Evolutionary conservation across 2,329 filamentous ascomycete genomes (phyloP).

Genomic region (Torrubiellomyces zombiae): DNA sequence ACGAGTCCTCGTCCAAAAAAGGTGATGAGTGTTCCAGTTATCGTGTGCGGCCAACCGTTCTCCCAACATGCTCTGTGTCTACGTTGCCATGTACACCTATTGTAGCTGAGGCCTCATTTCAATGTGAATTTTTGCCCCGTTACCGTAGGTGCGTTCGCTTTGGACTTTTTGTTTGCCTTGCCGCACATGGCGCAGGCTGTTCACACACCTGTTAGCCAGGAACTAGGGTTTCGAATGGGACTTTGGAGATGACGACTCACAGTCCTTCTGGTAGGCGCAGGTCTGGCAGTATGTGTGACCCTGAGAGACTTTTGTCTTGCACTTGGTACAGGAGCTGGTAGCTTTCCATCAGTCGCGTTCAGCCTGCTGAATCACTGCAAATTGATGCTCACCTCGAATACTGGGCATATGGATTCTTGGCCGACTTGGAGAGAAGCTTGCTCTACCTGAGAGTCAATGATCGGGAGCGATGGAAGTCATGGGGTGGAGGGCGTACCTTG

Average conservation of each 20-base stretch:
- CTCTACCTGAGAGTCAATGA: constrained; percentile 23
- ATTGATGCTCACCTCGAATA: constrained; percentile 26
- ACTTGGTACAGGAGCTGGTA: constrained; percentile 37
- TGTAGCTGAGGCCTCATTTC: constrained; percentile 24
- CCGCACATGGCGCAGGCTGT: constrained; percentile 49
- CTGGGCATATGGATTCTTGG: constrained; percentile 49
- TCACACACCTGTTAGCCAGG: too few species aligned
- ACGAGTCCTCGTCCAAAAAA: too few species aligned
- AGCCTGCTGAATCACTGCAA: not conserved
- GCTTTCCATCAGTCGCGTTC: too few species aligned
- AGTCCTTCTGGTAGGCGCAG: constrained; percentile 45
- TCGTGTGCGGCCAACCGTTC: too few species aligned
- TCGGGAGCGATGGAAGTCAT: not conserved
- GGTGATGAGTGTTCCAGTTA: too few species aligned
- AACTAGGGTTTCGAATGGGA: too few species aligned
- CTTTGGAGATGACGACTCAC: too few species aligned
- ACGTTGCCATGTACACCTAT: not conserved
- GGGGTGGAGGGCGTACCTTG: constrained; percentile 26
- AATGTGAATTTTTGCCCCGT: constrained; percentile 45
- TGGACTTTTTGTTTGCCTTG: constrained; percentile 36
- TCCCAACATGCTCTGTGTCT: too few species aligned
- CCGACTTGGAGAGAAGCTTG: constrained; percentile 46
- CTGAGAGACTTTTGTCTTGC: constrained; percentile 47
- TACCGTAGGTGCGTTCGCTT: constrained; percentile 33
- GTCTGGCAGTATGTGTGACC: constrained; percentile 43